Conservation (phyloP, 768 basidiomycete species). For the Grammothele lineata region DNA sequence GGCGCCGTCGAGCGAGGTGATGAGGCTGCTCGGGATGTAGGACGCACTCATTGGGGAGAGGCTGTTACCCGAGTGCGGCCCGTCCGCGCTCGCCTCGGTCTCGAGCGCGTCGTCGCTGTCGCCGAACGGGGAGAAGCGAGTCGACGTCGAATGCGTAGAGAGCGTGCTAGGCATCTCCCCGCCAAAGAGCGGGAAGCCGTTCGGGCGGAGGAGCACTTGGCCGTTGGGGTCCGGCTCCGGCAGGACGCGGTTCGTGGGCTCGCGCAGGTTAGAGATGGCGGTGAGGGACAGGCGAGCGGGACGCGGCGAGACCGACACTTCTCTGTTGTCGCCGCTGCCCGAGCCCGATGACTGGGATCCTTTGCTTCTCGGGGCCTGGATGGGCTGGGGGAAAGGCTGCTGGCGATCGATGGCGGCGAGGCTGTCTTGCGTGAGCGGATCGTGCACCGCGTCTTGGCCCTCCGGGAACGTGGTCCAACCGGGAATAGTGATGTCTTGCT, state of each 20-base stretch:
- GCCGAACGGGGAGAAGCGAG: constrained; percentile 56
- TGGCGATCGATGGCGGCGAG: constrained; percentile 15
- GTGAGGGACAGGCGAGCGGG: constrained; percentile 22
- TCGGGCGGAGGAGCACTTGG: constrained; percentile 27
- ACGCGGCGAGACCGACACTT: constrained; percentile 20
- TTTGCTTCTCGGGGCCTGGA: constrained; percentile 8
- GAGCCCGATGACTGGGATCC: constrained; percentile 16
- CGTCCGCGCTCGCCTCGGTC: constrained; percentile 14
- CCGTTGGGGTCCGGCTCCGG: constrained; percentile 11
- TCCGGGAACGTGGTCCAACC: constrained; percentile 15
- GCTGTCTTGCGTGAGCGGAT: constrained; percentile 15
- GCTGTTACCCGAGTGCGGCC: constrained; percentile 23
- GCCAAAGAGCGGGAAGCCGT: constrained; percentile 39
- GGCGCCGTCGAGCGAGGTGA: constrained; percentile 45
- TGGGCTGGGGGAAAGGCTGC: constrained; percentile 17
- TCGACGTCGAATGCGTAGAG: constrained; percentile 18
- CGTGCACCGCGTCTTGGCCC: constrained; percentile 8
- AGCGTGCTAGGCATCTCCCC: constrained; percentile 34
- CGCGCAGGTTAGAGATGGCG: constrained; percentile 23
- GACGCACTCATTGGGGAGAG: constrained; percentile 42
- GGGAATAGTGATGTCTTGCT: constrained; percentile 18
- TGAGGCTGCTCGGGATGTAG: constrained; percentile 53
- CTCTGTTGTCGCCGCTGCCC: constrained; percentile 11
- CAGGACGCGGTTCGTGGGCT: constrained; percentile 9
- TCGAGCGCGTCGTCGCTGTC: constrained; percentile 33